A percentile compares a stretch with the other conserved stretches of the same genome.
Evolutionary conservation across 345 rosid genomes (phyloP).

Genomic region (Isatis tinctoria): DNA sequence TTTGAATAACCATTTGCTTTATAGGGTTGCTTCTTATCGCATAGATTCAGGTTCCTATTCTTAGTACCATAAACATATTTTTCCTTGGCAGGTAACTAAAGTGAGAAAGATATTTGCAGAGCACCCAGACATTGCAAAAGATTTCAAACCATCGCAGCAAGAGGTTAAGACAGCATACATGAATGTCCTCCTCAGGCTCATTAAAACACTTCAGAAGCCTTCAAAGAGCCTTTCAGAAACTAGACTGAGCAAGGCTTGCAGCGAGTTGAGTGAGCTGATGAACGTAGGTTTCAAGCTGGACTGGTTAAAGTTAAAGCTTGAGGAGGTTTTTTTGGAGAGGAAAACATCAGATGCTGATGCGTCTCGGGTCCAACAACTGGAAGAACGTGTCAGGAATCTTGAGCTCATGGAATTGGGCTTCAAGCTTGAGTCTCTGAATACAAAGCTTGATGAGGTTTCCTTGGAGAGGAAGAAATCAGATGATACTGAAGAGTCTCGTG

Average conservation of each 20-base stretch:
- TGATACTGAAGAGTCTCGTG: background rate
- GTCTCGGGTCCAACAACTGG: background rate
- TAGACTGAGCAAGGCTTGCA: background rate
- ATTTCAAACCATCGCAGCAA: background rate
- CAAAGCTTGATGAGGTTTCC: background rate
- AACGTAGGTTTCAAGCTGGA: background rate
- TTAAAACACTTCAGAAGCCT: background rate
- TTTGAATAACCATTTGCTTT: background rate
- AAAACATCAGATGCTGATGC: background rate
- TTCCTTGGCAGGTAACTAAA: background rate
- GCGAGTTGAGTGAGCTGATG: background rate
- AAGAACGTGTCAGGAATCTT: conserved; percentile 6
- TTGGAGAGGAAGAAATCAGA: background rate
- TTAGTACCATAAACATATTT: background rate
- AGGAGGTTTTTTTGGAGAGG: background rate
- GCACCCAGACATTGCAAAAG: background rate
- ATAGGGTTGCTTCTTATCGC: too few species aligned
- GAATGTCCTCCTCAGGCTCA: background rate
- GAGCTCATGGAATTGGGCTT: background rate
- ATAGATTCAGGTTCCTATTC: background rate
- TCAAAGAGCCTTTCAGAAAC: background rate
- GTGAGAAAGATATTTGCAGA: background rate
- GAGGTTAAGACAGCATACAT: background rate
- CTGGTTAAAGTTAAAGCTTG: conserved; percentile 2
- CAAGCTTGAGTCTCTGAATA: background rate